Percentiles rank a stretch among this genome's conserved stretches.
These are phyloP conservation scores for Prorocentrum cordatum DNA, from an alignment of 169 alveolate species.

Conservation along the genomic window DNA sequence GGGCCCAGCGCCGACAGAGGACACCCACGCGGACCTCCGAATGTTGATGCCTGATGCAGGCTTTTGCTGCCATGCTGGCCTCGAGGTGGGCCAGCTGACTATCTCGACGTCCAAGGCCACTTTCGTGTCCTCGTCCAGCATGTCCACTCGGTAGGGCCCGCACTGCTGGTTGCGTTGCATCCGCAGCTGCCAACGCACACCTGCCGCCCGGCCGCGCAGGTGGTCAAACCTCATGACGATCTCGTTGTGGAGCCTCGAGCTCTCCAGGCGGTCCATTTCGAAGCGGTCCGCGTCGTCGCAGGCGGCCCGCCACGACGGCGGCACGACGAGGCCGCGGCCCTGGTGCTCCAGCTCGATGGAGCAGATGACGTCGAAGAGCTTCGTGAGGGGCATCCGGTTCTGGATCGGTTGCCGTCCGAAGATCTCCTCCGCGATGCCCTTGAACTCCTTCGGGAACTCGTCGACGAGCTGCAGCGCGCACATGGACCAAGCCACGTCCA, in stretches of 20 bases:
- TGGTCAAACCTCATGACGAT: slow-evolving; percentile 69
- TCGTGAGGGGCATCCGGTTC: slow-evolving; percentile 36
- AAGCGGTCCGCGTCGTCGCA: slow-evolving; percentile 37
- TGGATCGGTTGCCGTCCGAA: slow-evolving; percentile 14
- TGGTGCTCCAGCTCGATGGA: slow-evolving; percentile 52
- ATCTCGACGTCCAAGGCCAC: slow-evolving; percentile 66
- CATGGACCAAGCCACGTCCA: slow-evolving; percentile 43
- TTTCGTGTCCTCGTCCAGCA: slow-evolving; percentile 70
- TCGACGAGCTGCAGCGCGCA: slow-evolving; percentile 13
- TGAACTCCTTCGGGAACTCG: background rate
- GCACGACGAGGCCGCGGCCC: slow-evolving; percentile 1
- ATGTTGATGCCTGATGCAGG: too few relatives aligned
- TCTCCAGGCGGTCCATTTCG: slow-evolving; percentile 67
- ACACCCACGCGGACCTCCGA: too few relatives aligned
- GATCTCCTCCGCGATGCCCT: background rate
- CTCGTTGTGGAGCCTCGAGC: slow-evolving; percentile 72
- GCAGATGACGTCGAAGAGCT: slow-evolving; percentile 17
- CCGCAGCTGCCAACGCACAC: slow-evolving; percentile 2
- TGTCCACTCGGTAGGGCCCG: slow-evolving; percentile 73
- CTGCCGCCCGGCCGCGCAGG: slow-evolving; percentile 46
- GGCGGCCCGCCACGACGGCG: slow-evolving; percentile 30
- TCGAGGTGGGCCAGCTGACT: slow-evolving; percentile 61
- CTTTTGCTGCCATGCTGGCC: background rate
- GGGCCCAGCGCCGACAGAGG: too few relatives aligned
- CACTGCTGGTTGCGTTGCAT: slow-evolving; percentile 15